Evolutionary conservation across 2,329 filamentous ascomycete species (phyloP), one percentile per base, ranked within the genome.

Genomic region (Arthroderma uncinatum): DNA sequence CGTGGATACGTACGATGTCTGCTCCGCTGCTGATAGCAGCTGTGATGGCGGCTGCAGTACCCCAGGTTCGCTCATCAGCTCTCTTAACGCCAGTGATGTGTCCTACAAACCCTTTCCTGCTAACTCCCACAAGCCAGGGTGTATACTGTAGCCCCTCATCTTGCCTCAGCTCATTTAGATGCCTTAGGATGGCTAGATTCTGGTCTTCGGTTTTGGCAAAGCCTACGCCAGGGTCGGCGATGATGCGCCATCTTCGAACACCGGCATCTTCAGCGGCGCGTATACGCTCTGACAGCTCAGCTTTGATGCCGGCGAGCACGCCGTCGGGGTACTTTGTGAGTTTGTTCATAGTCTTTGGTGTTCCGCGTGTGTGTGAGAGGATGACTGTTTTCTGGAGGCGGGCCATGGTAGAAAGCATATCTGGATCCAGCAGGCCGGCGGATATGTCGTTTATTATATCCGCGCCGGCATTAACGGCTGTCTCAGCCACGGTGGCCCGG

Each of bases 371-470:
- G 74, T 96, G 91, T 89, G 94, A 95, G 54, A 96, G 78, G 62
- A 84, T 78, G 33, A 96, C 83, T 2, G 90, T 89, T 64, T 85
- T 89, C 36, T 87, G 85, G 0, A 93, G 79, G 3, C 79, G 77
- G 0, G 88, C 92, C 61, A 92, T 85, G 0, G 87, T 90, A 12
- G 83, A 66, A 0, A 98, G 80, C 90, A 98, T 97, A 0, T 80
- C 78, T 0, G 81, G 74, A 68, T 97, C 93, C 54, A 95, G 76
- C 2, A 77, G 68, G 2, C 93, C 93, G 1, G 86, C 89, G 0
- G 89, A 94, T 36, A 98, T 84, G 70, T 98, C 93, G 73, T 98
- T 98, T 73, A 98, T 83, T 61, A 98, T 87, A 68, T 96, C 85
- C 5, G 91, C 92, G 54, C 93, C 93, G 3, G 85, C 87, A 25